These are phyloP conservation scores for Cryptococcus sp. DNA, from an alignment of 1,284 basidiomycete species.

Conservation along the genomic window DNA sequence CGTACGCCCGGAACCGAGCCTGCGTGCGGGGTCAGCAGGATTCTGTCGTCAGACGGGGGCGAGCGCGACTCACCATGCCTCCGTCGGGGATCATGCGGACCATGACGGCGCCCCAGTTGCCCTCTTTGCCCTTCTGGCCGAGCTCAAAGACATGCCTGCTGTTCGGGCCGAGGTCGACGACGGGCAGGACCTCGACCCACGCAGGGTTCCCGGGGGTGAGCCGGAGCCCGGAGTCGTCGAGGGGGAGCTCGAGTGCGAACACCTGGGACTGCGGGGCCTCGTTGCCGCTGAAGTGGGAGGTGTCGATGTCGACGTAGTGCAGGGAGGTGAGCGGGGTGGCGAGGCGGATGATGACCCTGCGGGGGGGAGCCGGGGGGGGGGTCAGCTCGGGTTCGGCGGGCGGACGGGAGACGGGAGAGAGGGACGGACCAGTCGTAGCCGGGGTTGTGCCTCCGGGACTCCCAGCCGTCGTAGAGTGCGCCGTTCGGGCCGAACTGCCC, in stretches of 20 bases:
- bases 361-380: background rate
- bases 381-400: background rate
- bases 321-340: slow-evolving; percentile 65
- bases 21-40: slow-evolving; percentile 37
- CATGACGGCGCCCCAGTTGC: slow-evolving; percentile 74
- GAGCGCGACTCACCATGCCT: slow-evolving; percentile 68
- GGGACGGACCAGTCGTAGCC: slow-evolving; percentile 75
- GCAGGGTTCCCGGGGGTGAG: slow-evolving; percentile 23
- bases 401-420: background rate
- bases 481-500: slow-evolving; percentile 96
- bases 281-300: slow-evolving; percentile 93
- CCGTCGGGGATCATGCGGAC: slow-evolving; percentile 96
- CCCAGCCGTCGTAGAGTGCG: slow-evolving; percentile 93
- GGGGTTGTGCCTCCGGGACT: slow-evolving; percentile 83
- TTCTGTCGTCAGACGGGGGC: background rate
- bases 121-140: slow-evolving; percentile 48
- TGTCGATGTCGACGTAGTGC: slow-evolving; percentile 91
- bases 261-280: slow-evolving; percentile 82
- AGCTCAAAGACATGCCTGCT: slow-evolving; percentile 78
- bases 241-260: slow-evolving; percentile 58
- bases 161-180: slow-evolving; percentile 70
- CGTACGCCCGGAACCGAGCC: slow-evolving; percentile 85
- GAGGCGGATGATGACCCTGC: slow-evolving; percentile 83
- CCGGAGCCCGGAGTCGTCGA: slow-evolving; percentile 48
- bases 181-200: slow-evolving; percentile 77